These are phyloP conservation scores for Ceratocystiopsis brevicomis DNA, from an alignment of 2,329 filamentous ascomycete genomes.

Conservation along the genomic window DNA sequence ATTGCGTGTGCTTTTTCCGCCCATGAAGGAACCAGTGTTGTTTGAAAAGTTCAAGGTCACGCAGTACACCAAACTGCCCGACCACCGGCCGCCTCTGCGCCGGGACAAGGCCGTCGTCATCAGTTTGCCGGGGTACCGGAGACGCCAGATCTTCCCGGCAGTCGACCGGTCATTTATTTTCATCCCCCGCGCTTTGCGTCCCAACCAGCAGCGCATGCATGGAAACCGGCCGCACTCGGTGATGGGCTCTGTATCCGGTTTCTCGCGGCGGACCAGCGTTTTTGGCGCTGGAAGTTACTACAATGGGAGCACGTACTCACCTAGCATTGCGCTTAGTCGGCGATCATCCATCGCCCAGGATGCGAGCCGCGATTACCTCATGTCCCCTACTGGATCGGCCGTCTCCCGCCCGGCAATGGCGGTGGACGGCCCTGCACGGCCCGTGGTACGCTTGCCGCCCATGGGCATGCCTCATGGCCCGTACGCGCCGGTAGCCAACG, in stretches of 20 bases:
- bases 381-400: slow-evolving; percentile 64
- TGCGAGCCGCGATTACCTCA: slow-evolving; percentile 49
- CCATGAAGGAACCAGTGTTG: slow-evolving; percentile 50
- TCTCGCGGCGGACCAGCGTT: slow-evolving; percentile 65
- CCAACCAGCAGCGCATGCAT: slow-evolving; percentile 68
- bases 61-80: slow-evolving; percentile 82
- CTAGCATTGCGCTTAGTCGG: slow-evolving; percentile 73
- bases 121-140: slow-evolving; percentile 60
- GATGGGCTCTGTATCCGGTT: slow-evolving; percentile 46
- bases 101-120: slow-evolving; percentile 94
- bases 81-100: slow-evolving; percentile 82
- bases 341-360: slow-evolving; percentile 61
- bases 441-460: slow-evolving; percentile 70
- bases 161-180: slow-evolving; percentile 91
- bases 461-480: slow-evolving; percentile 17
- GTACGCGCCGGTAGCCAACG: background rate
- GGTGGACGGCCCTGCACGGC: slow-evolving; percentile 38
- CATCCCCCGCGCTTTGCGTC: slow-evolving; percentile 81
- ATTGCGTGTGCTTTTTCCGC: slow-evolving; percentile 62
- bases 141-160: slow-evolving; percentile 81
- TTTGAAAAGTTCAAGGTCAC: slow-evolving; percentile 66
- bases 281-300: slow-evolving; percentile 38
- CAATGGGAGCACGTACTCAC: slow-evolving; percentile 60
- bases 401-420: slow-evolving; percentile 48
- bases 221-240: slow-evolving; percentile 58